Evolutionary conservation across 257 asterid genomes (phyloP).

Genomic region (Ilex asprella): DNA sequence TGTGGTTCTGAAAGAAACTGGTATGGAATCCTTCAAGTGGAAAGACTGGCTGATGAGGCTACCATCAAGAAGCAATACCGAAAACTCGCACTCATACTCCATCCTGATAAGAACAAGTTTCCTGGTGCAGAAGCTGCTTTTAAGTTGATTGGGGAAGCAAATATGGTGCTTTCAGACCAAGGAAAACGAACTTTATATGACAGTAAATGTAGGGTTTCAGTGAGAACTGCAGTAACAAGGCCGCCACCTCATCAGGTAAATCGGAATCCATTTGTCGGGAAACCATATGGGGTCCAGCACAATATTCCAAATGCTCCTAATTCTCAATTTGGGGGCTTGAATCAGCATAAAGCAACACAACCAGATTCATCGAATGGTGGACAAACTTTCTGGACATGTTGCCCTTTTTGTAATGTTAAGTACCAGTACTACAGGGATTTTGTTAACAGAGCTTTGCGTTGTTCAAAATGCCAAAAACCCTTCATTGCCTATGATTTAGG

Average conservation of each 20-base stretch:
- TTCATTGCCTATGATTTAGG: slow-evolving; percentile 37
- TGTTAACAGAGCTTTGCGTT: slow-evolving; percentile 29
- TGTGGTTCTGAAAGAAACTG: slow-evolving; percentile 68
- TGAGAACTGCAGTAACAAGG: slow-evolving; percentile 28
- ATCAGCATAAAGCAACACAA: slow-evolving; percentile 31
- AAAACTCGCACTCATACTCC: slow-evolving; percentile 70
- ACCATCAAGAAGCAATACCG: slow-evolving; percentile 64
- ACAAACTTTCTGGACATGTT: slow-evolving; percentile 46
- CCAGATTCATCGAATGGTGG: slow-evolving; percentile 23
- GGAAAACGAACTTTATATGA: slow-evolving; percentile 49
- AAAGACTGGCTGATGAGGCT: slow-evolving; percentile 48
- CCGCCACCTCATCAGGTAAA: slow-evolving; percentile 40
- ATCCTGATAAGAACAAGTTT: slow-evolving; percentile 83
- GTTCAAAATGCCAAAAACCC: slow-evolving; percentile 38
- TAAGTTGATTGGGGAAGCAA: slow-evolving; percentile 75
- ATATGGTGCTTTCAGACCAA: slow-evolving; percentile 59
- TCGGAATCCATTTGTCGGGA: slow-evolving; percentile 25
- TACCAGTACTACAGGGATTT: slow-evolving; percentile 30
- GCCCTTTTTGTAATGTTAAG: slow-evolving; percentile 48
- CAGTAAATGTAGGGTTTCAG: slow-evolving; percentile 25
- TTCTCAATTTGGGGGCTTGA: slow-evolving; percentile 21
- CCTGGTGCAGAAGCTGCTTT: slow-evolving; percentile 95
- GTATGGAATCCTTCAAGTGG: slow-evolving; percentile 70
- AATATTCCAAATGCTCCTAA: slow-evolving; percentile 30
- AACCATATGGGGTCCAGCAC: slow-evolving; percentile 23